Conservation (phyloP, 2,329 filamentous ascomycete genomes). For the Xylariales sp. region DNA sequence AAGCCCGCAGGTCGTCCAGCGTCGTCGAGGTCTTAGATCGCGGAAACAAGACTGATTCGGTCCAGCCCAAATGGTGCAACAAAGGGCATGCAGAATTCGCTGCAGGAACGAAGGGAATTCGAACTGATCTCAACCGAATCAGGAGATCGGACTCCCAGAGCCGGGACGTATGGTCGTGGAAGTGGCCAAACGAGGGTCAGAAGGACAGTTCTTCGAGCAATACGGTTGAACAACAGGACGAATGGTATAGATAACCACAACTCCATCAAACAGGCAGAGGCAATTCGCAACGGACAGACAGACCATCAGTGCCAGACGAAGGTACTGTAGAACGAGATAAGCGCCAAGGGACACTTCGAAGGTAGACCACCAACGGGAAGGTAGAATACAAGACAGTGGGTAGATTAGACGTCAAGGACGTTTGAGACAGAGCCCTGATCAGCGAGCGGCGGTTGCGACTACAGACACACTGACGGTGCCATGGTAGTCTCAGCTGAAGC, state of each 20-base stretch:
- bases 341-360: neutral
- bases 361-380: neutral
- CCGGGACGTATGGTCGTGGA: neutral
- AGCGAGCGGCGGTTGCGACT: neutral
- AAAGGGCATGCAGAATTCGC: neutral
- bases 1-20: no score
- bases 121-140: neutral
- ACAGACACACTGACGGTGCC: slow-evolving; percentile 5
- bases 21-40: no score
- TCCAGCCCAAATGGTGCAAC: no score
- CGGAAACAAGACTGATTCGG: no score
- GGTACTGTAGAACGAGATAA: neutral
- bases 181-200: slow-evolving; percentile 1
- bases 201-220: neutral
- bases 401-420: neutral
- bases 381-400: neutral
- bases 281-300: neutral
- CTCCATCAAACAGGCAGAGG: neutral
- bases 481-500: slow-evolving; percentile 1
- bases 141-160: slow-evolving; percentile 1
- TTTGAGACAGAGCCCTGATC: slow-evolving; percentile 4
- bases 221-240: neutral
- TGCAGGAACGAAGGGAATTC: neutral
- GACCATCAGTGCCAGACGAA: neutral
- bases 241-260: neutral